Evolutionary conservation across 2,329 filamentous ascomycete genomes (phyloP), one percentile per base, ranked within the genome.

Genomic region (Colletotrichum lini): DNA sequence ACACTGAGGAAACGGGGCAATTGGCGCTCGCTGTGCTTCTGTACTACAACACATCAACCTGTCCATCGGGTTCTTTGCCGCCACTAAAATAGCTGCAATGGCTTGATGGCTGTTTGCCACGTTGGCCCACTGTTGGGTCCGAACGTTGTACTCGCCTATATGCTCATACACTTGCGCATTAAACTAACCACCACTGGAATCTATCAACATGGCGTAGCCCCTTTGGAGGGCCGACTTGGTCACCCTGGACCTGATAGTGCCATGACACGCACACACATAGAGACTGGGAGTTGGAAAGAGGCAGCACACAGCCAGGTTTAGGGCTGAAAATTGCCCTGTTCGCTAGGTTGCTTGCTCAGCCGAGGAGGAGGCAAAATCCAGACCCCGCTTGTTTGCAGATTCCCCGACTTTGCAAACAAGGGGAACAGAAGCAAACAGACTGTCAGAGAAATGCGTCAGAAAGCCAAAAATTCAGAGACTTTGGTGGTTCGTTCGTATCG

Each of bases 321-420:
- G 70, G 70, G 70, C 66, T 72, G 70, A 72, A 54, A 35, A 50
- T 16, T 53, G 49, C 70, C 54, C 42, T 57, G 60, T 53, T 26
- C n/a, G 56, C 52, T 70, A 56, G 54, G 54, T 72, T 47, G 56
- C 42, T 50, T 49, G 30, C 42, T 21, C 58, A 60, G 66, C 60
- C 70, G 60, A 47, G 40, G 23, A 18, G 26, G 50, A 65, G 49
- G 59, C 53, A 45, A 70, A 44, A 18, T 49, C 42, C 23, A 38
- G 15, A 42, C 66, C 65, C 47, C 60, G 21, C 54, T 54, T 15
- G 15, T 49, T 16, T 54, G 47, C 59, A 69, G 54, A 26, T 40
- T 57, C 42, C 21, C 18, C 21, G 23, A 44, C 23, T n/a, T 60
- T 23, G 16, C 12, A 44, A 30, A 65, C 47, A 13, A 44, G 40